These are phyloP conservation scores for Coemansia sp. DNA, from an alignment of 192 early-diverging fungal genomes.

Conservation along the genomic window DNA sequence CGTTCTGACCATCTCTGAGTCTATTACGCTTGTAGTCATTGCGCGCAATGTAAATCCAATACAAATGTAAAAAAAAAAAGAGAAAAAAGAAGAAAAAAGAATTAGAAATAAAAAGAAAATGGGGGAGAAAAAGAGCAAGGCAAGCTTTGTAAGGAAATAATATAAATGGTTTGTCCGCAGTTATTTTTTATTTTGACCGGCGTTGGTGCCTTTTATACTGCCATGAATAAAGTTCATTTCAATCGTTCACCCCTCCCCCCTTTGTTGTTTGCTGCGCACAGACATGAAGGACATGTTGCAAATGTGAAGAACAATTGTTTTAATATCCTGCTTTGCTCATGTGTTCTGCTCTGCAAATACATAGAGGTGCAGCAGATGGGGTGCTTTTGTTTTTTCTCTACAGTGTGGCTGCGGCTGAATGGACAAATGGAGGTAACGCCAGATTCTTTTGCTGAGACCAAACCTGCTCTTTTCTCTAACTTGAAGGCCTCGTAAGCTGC, in stretches of 20 bases:
- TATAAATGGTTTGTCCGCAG: constrained; percentile 1
- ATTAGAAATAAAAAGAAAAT: neutral
- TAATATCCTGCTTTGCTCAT: neutral
- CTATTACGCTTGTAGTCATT: constrained; percentile 19
- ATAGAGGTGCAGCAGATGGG: too few relatives aligned
- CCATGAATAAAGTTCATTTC: too few relatives aligned
- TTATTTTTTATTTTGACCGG: neutral
- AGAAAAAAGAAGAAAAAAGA: constrained; percentile 3
- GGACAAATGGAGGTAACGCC: too few relatives aligned
- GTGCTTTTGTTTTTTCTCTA: too few relatives aligned
- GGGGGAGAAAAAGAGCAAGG: neutral
- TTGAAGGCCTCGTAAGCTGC: too few relatives aligned
- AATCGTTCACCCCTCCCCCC: neutral
- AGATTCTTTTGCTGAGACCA: too few relatives aligned
- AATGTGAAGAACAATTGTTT: neutral
- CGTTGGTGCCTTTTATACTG: too few relatives aligned
- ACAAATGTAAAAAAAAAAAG: constrained; percentile 9
- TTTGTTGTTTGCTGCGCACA: constrained; percentile 3
- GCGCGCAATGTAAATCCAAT: neutral
- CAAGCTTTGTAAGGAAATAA: neutral
- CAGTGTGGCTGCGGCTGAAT: too few relatives aligned
- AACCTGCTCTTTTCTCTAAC: too few relatives aligned
- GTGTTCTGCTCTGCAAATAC: too few relatives aligned
- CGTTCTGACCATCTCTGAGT: constrained; percentile 18
- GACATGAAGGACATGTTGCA: neutral